Conservation (phyloP, 176 grass and related monocot genomes). For the Elymus sibiricus region DNA sequence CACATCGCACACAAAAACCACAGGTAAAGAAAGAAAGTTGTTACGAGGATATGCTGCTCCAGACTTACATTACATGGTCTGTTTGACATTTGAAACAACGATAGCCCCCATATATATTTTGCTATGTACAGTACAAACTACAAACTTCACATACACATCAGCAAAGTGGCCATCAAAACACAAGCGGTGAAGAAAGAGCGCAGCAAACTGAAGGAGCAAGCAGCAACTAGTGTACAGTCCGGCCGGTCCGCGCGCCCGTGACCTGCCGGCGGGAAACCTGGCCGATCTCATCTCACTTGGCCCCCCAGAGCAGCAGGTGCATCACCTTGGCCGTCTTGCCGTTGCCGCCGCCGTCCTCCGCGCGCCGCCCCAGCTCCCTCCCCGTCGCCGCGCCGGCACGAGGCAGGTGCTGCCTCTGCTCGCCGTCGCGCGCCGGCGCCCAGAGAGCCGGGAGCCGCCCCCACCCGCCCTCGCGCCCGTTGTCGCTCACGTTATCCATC, state of each 20-base stretch:
- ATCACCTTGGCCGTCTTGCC: constrained; percentile 60
- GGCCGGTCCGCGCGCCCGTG: background rate
- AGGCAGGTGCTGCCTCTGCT: constrained; percentile 8
- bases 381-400: background rate
- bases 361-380: background rate
- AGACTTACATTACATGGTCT: background rate
- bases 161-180: background rate
- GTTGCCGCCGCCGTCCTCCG: background rate
- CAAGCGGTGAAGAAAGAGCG: background rate
- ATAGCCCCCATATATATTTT: background rate
- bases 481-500: constrained; percentile 33
- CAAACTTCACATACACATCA: background rate
- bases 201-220: background rate
- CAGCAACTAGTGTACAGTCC: constrained; percentile 4
- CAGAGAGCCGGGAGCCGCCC: constrained; percentile 28
- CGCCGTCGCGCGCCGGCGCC: constrained; percentile 1
- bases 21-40: background rate
- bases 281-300: constrained; percentile 26
- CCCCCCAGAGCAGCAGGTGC: constrained; percentile 79
- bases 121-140: background rate
- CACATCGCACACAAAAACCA: background rate
- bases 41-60: background rate
- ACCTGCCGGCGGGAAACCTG: background rate
- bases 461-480: constrained; percentile 32
- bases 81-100: background rate